Conservation (phyloP, 805 yeast genomes). For the Zygotorulaspora sp. region DNA sequence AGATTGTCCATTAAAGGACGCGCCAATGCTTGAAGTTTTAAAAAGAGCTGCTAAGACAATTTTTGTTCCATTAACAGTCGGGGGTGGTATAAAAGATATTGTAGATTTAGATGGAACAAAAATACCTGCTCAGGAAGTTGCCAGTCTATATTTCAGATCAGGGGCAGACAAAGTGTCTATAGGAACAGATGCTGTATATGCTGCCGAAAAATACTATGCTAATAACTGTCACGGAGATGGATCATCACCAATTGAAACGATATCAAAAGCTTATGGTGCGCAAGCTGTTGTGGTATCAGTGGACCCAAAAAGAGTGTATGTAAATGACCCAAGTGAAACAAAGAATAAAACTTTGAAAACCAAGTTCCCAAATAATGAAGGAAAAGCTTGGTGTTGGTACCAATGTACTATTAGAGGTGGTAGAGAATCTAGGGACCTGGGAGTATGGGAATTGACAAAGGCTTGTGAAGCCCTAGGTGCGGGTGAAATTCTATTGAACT, state of each 20-base stretch:
- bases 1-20: slow-evolving; percentile 85
- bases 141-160: slow-evolving; percentile 83
- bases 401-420: slow-evolving; percentile 98
- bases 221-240: slow-evolving; percentile 61
- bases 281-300: slow-evolving; percentile 98
- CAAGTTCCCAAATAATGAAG: slow-evolving; percentile 71
- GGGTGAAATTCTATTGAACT: slow-evolving; percentile 88
- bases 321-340: slow-evolving; percentile 52
- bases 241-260: slow-evolving; percentile 84
- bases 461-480: slow-evolving; percentile 95
- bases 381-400: slow-evolving; percentile 86
- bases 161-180: slow-evolving; percentile 98
- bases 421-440: slow-evolving; percentile 81
- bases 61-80: slow-evolving; percentile 95
- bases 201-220: slow-evolving; percentile 77
- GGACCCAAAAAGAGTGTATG: slow-evolving; percentile 90
- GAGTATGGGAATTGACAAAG: slow-evolving; percentile 81
- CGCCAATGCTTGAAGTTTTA: slow-evolving; percentile 93
- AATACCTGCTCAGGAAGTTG: slow-evolving; percentile 85
- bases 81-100: slow-evolving; percentile 94
- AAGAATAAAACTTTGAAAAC: slow-evolving; percentile 63
- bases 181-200: slow-evolving; percentile 94
- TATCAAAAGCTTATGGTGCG: slow-evolving; percentile 85
- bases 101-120: slow-evolving; percentile 77
- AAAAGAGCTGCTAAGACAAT: slow-evolving; percentile 79